phyloP scores from a whole-genome alignment of 2,329 filamentous ascomycete species.

The Fusarium fujikuroi region DNA sequence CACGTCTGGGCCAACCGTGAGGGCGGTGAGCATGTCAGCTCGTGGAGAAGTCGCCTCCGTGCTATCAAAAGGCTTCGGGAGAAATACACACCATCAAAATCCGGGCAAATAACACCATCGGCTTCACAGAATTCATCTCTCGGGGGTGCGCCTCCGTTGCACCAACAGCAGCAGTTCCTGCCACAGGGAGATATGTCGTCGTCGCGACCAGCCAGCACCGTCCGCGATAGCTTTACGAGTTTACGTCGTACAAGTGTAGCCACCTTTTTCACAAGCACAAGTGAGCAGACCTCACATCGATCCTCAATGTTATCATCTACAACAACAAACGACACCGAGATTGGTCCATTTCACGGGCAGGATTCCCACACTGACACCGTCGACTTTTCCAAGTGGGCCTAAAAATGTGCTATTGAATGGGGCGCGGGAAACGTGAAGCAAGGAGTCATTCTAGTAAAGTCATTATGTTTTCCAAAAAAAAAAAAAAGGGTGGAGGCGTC shows the following conservation, averaged over 20 bases:
- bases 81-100: slow-evolving; percentile 63
- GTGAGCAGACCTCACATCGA: slow-evolving; percentile 67
- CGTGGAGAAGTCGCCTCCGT: slow-evolving; percentile 87
- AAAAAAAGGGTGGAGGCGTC: slow-evolving; percentile 28
- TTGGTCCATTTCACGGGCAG: slow-evolving; percentile 46
- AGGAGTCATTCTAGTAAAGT: slow-evolving; percentile 29
- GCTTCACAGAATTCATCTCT: slow-evolving; percentile 47
- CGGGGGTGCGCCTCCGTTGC: slow-evolving; percentile 40
- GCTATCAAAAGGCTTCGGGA: slow-evolving; percentile 87
- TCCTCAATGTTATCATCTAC: slow-evolving; percentile 65
- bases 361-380: slow-evolving; percentile 52
- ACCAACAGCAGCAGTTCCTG: slow-evolving; percentile 35
- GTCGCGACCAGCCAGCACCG: slow-evolving; percentile 58
- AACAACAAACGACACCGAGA: slow-evolving; percentile 66
- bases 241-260: slow-evolving; percentile 72
- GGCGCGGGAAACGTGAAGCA: neutral
- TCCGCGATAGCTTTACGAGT: slow-evolving; percentile 70
- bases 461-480: slow-evolving; percentile 16
- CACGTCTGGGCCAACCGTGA: slow-evolving; percentile 85
- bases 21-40: slow-evolving; percentile 84
- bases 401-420: slow-evolving; percentile 12
- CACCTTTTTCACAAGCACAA: slow-evolving; percentile 70
- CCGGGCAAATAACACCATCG: slow-evolving; percentile 40
- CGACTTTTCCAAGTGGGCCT: slow-evolving; percentile 55
- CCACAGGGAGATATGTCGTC: slow-evolving; percentile 39